Base-by-base conservation (phyloP, 163 green algal genomes). In the Picocystis sp. region DNA sequence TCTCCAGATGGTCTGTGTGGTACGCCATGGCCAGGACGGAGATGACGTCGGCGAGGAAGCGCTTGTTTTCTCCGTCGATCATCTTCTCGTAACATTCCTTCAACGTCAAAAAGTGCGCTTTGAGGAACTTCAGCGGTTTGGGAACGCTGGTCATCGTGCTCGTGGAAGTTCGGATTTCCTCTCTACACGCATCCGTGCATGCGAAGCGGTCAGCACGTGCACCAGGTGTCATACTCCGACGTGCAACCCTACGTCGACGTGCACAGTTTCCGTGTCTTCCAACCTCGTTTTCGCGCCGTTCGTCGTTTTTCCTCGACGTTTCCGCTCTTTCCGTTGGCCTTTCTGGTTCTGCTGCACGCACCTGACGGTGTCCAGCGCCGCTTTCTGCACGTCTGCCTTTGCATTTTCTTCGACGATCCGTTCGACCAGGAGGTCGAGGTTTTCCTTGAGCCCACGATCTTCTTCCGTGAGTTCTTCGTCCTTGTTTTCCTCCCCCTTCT, bases 61-160 rank as follows among this genome's bases (percentile, higher is more conserved):
- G 45, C 50, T 73, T 65, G 66, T 71, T 69, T 24, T 75, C 66
- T 9, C 49, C 38, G 38, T 73, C 22, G 29, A 19, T 24, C 35
- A 70, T 34, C 45, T 29, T 43, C 3, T 56, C 55, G 44, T 58
- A 73, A 1, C 34, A 34, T 15, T 46, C 53, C 53, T 87, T 86
- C 19, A 97, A 63, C 0, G 57, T 67, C 13, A 74, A 68, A 25
- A 91, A 88, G 69, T 97, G 85, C 0, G 74, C 62, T 3, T 76
- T 67, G 48, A 98, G 76, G 66, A 98, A 97, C 73, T 97, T 96
- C 21, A 98, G 72, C 2, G 90, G 89, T 72, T 97, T 97, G n/a
- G 90, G 90, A 11, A 97, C 89, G 14, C 76, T 86, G 6, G 87
- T 97, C 89, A 98, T 98, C 33, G 78, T 89, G 9, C 79, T 87